A percentile compares a stretch with the other conserved stretches of the same genome.
These are phyloP conservation scores for Kandelia obovata DNA, from an alignment of 345 rosid genomes.

Conservation along the genomic window DNA sequence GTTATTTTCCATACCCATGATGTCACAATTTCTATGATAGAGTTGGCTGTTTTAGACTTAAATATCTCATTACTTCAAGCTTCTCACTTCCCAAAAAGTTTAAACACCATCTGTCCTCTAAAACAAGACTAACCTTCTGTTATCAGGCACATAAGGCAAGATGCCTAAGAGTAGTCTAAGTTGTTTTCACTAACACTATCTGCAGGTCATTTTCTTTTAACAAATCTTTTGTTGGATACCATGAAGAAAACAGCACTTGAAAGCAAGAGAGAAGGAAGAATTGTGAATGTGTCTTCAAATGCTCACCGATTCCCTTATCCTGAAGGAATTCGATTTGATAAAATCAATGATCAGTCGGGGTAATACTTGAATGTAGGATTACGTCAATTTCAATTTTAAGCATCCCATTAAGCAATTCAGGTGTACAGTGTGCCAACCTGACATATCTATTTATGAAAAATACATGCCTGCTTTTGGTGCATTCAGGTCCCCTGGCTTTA, in stretches of 20 bases:
- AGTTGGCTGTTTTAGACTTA: too few species aligned
- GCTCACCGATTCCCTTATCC: constrained; percentile 51
- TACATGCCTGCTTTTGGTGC: too few species aligned
- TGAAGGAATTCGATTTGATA: constrained; percentile 61
- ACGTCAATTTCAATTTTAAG: too few species aligned
- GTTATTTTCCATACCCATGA: too few species aligned
- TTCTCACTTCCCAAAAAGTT: too few species aligned
- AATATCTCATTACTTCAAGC: too few species aligned
- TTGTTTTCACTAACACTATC: constrained; percentile 5
- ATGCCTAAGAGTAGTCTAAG: background rate
- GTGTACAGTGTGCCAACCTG: too few species aligned
- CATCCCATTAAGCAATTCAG: too few species aligned
- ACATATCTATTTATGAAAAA: too few species aligned
- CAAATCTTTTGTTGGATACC: constrained; percentile 57
- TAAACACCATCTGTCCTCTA: background rate
- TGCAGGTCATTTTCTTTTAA: constrained; percentile 76
- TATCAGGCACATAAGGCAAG: background rate
- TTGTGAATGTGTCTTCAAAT: constrained; percentile 61
- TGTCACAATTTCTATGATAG: too few species aligned
- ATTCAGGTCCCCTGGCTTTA: too few species aligned
- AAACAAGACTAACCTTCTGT: background rate
- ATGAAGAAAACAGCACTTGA: constrained; percentile 65
- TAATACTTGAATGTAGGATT: constrained; percentile 10
- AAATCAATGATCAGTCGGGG: constrained; percentile 61
- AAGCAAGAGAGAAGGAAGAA: constrained; percentile 67